These are phyloP conservation scores for Aspergillus fijiensis DNA, from an alignment of 2,329 filamentous ascomycete genomes.

Conservation along the genomic window DNA sequence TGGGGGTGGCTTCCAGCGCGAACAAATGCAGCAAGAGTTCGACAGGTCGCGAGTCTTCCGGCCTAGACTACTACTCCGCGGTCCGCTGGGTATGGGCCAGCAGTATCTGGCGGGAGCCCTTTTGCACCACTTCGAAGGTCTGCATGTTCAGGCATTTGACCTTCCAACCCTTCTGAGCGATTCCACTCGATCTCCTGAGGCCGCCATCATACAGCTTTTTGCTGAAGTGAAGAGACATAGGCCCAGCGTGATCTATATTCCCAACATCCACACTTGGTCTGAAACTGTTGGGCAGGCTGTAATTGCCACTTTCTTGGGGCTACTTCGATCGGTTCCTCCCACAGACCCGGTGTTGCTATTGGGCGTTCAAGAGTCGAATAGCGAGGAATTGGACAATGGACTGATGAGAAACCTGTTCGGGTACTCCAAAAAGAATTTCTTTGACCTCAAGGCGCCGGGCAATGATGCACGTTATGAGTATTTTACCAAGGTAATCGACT, in stretches of 20 bases:
- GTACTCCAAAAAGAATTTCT: conserved; percentile 76
- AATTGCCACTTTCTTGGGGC: conserved; percentile 77
- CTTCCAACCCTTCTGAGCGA: conserved; percentile 84
- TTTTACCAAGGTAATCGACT: conserved; percentile 71
- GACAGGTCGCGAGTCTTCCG: conserved; percentile 85
- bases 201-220: conserved; percentile 86
- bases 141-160: conserved; percentile 94
- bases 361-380: conserved; percentile 73
- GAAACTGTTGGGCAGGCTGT: conserved; percentile 62
- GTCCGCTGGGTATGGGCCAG: conserved; percentile 89
- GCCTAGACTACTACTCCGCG: conserved; percentile 79
- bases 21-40: conserved; percentile 75
- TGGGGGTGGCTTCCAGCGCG: conserved; percentile 77
- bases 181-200: conserved; percentile 74
- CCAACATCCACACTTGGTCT: conserved; percentile 87
- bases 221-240: conserved; percentile 91
- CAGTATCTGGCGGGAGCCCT: conserved; percentile 82
- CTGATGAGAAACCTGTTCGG: conserved; percentile 80
- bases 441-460: conserved; percentile 66
- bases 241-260: conserved; percentile 92
- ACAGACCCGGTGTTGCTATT: conserved; percentile 87
- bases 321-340: conserved; percentile 79
- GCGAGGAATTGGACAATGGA: conserved; percentile 59
- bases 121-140: conserved; percentile 85
- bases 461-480: conserved; percentile 68